These are phyloP conservation scores for Zymoseptoria crescenta DNA, from an alignment of 2,329 filamentous ascomycete genomes.

Conservation along the genomic window DNA sequence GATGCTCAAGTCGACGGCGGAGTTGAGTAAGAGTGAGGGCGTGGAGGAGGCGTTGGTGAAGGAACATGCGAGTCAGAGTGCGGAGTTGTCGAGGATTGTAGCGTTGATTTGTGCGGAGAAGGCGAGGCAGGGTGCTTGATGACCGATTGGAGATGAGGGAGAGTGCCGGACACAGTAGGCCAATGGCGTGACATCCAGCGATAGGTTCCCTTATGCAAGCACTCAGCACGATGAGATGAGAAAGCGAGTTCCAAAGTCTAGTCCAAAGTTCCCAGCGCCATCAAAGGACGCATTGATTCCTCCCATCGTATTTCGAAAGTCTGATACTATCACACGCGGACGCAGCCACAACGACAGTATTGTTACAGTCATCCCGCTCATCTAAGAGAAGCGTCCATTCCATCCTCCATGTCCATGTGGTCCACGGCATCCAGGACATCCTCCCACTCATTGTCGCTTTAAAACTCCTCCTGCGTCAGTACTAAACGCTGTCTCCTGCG, in stretches of 20 bases:
- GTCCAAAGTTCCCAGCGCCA: neutral
- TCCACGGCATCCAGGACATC: neutral
- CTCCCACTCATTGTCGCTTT: neutral
- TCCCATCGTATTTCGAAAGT: neutral
- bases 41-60: conserved; percentile 42
- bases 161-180: neutral
- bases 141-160: neutral
- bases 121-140: conserved; percentile 39
- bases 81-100: conserved; percentile 43
- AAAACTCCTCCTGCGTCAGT: neutral
- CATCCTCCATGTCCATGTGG: neutral
- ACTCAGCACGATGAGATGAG: neutral
- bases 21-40: conserved; percentile 38
- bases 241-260: neutral
- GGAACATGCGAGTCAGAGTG: conserved; percentile 44
- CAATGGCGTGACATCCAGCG: neutral
- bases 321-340: neutral
- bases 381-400: neutral
- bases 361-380: neutral
- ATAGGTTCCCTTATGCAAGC: neutral
- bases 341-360: neutral
- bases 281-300: neutral
- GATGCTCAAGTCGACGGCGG: conserved; percentile 42
- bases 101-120: conserved; percentile 47
- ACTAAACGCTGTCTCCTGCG: neutral